Percentiles rank a stretch among this genome's conserved stretches.
Conservation (phyloP, 352 stramenopile species). For the Phytophthora sp. region DNA sequence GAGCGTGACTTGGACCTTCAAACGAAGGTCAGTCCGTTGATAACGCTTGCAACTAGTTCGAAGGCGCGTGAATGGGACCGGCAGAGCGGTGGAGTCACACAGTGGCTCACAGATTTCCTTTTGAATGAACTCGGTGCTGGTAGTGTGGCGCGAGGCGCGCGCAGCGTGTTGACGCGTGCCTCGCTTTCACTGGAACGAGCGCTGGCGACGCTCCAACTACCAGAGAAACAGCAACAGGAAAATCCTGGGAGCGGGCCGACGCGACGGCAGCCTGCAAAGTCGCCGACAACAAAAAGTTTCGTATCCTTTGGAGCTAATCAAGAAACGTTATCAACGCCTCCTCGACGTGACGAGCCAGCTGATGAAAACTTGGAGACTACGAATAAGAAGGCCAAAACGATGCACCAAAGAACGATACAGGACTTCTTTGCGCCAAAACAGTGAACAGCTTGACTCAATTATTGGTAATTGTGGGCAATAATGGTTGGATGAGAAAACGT, state of each 20-base stretch:
- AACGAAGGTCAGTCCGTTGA: slow-evolving; percentile 43
- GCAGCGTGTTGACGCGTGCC: slow-evolving; percentile 29
- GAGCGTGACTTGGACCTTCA: slow-evolving; percentile 51
- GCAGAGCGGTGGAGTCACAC: slow-evolving; percentile 21
- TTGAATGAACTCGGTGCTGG: slow-evolving; percentile 26
- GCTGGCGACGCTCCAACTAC: slow-evolving; percentile 9
- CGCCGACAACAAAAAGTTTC: no score
- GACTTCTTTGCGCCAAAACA: slow-evolving; percentile 36
- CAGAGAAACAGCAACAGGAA: slow-evolving; percentile 1
- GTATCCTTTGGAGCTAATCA: no score
- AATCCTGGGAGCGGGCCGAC: slow-evolving; percentile 1
- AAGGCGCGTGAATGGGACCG: slow-evolving; percentile 35
- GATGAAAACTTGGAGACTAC: slow-evolving; percentile 5
- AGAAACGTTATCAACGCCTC: no score
- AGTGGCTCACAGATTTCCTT: slow-evolving; percentile 42
- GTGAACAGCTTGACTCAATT: not conserved
- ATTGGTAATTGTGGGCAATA: not conserved
- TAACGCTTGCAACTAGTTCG: slow-evolving; percentile 19
- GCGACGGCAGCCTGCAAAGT: slow-evolving; percentile 1
- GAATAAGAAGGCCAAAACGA: slow-evolving; percentile 38
- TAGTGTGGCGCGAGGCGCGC: not conserved
- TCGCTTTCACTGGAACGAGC: slow-evolving; percentile 26
- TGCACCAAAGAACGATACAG: slow-evolving; percentile 36
- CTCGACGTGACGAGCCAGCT: slow-evolving; percentile 13
- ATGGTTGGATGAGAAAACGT: no score